Evolutionary conservation across 139 green algal species (phyloP).

Genomic region (Coelastrella sp.): DNA sequence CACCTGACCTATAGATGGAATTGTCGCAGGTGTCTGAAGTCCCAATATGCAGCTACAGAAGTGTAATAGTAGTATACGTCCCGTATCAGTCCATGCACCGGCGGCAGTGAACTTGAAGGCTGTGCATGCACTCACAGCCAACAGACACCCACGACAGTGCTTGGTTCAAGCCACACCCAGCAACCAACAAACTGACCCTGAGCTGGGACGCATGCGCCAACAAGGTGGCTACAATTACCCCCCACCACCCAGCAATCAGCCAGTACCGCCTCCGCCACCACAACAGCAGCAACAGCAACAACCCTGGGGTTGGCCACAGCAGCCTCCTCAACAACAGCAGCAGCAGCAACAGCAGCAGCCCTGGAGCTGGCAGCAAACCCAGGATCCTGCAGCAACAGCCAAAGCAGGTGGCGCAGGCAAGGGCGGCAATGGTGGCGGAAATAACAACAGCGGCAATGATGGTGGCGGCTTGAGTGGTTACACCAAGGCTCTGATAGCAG

Average conservation of each 20-base stretch:
- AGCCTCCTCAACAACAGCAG: constrained; percentile 18
- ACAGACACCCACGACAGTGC: too few species aligned
- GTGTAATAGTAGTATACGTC: too few species aligned
- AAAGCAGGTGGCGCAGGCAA: not conserved
- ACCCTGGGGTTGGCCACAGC: not conserved
- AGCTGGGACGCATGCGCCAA: constrained; percentile 16
- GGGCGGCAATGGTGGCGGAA: not conserved
- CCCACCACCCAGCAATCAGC: constrained; percentile 28
- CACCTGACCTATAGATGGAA: too few species aligned
- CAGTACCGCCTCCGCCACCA: not conserved
- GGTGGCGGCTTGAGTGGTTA: constrained; percentile 48
- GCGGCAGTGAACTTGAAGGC: too few species aligned
- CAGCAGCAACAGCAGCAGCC: constrained; percentile 33
- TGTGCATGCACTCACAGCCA: not conserved
- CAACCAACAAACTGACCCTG: constrained; percentile 21
- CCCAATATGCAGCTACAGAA: too few species aligned
- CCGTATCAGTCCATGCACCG: too few species aligned
- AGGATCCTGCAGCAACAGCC: not conserved
- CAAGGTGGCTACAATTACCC: constrained; percentile 39
- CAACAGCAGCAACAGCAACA: constrained; percentile 6
- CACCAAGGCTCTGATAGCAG: constrained; percentile 68
- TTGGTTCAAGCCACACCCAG: too few species aligned
- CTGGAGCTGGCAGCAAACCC: not conserved
- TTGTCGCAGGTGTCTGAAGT: too few species aligned
- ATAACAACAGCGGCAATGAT: not conserved